Conservation (phyloP, 768 basidiomycete genomes). For the Auricularia sp. region DNA sequence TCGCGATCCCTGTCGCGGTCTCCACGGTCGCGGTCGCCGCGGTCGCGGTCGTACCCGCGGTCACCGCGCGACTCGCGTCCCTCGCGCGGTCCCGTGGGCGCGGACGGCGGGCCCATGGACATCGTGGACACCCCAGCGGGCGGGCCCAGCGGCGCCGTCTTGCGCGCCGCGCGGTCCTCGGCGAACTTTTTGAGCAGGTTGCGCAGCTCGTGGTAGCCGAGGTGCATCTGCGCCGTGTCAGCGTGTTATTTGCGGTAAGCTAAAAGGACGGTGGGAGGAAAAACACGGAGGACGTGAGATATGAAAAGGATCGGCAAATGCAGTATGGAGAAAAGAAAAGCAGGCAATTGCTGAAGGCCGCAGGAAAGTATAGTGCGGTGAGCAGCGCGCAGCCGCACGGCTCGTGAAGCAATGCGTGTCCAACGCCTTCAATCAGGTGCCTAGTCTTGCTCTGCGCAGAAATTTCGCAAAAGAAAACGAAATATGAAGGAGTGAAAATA, state of each 20-base stretch:
- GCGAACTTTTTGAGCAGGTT: constrained; percentile 87
- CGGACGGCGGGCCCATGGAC: constrained; percentile 23
- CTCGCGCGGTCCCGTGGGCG: constrained; percentile 19
- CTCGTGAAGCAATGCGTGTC: too few relatives aligned
- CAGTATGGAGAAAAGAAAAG: too few relatives aligned
- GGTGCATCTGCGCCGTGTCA: constrained; percentile 70
- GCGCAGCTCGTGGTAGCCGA: constrained; percentile 96
- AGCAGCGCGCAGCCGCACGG: too few relatives aligned
- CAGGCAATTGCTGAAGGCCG: too few relatives aligned
- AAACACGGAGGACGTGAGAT: not conserved
- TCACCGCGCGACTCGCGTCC: constrained; percentile 25
- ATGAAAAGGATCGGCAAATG: too few relatives aligned
- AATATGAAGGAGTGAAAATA: too few relatives aligned
- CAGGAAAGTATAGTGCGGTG: too few relatives aligned
- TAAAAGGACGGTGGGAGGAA: not conserved
- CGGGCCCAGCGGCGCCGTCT: constrained; percentile 44
- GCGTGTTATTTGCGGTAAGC: not conserved
- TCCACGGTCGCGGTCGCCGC: constrained; percentile 56
- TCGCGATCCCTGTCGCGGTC: constrained; percentile 48
- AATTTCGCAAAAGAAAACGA: too few relatives aligned
- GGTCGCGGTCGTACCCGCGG: constrained; percentile 31
- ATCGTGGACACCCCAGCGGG: constrained; percentile 16
- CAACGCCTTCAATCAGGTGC: too few relatives aligned
- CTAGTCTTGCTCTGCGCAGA: too few relatives aligned
- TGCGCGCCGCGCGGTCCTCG: constrained; percentile 78